These are phyloP conservation scores for Dipodascopsis tothii DNA, from an alignment of 805 yeast species.

Conservation along the genomic window DNA sequence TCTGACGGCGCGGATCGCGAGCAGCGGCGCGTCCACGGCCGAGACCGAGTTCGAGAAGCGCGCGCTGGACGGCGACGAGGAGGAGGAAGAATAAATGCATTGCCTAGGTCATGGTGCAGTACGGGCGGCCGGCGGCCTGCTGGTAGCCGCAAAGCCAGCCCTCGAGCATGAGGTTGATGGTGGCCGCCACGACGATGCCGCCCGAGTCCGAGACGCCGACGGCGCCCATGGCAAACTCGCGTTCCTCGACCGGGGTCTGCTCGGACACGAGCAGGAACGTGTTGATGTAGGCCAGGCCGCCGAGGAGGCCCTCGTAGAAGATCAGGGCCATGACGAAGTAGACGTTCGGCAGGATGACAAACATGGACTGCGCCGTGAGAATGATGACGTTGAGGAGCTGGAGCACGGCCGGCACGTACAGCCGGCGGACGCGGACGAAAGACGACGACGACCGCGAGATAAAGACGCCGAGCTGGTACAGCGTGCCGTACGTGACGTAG, in stretches of 20 bases:
- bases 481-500: constrained; percentile 82
- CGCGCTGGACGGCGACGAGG: constrained; percentile 22
- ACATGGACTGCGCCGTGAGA: constrained; percentile 58
- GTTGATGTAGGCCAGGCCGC: constrained; percentile 85
- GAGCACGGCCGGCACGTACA: constrained; percentile 57
- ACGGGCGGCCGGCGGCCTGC: constrained; percentile 62
- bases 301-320: constrained; percentile 79
- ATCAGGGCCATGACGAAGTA: constrained; percentile 56
- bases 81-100: constrained; percentile 1
- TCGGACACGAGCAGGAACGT: constrained; percentile 76
- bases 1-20: constrained; percentile 17
- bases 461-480: constrained; percentile 89
- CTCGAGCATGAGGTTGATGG: constrained; percentile 67
- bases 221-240: constrained; percentile 77
- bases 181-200: constrained; percentile 78
- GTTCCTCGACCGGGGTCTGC: constrained; percentile 40
- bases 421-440: constrained; percentile 48
- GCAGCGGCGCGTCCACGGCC: constrained; percentile 2
- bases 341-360: constrained; percentile 48
- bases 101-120: constrained; percentile 51
- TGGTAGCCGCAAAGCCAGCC: constrained; percentile 65
- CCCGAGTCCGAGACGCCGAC: constrained; percentile 77
- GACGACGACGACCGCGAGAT: constrained; percentile 79
- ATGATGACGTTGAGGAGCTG: constrained; percentile 59
- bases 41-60: constrained; percentile 12